Evolutionary conservation across 2,329 filamentous ascomycete genomes (phyloP).

Genomic region (Onygenales sp.): DNA sequence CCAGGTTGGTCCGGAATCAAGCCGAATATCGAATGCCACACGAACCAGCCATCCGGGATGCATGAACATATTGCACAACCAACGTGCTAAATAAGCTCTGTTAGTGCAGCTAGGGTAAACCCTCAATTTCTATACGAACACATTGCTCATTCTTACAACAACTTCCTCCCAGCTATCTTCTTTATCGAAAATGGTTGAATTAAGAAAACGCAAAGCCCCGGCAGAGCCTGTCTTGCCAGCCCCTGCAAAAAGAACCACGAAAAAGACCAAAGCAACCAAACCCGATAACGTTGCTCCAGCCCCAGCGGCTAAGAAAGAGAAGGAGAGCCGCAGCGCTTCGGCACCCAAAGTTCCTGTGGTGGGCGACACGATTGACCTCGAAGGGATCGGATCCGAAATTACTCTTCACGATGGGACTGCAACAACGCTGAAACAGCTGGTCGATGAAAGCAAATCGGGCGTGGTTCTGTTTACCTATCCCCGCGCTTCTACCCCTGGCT

Average conservation of each 20-base stretch:
- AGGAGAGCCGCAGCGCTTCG: constrained; percentile 18
- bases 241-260: constrained; percentile 28
- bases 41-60: too few relatives aligned
- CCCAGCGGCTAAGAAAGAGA: constrained; percentile 20
- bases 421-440: constrained; percentile 68
- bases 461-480: constrained; percentile 94
- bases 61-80: too few relatives aligned
- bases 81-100: too few relatives aligned
- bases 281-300: background rate
- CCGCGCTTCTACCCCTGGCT: constrained; percentile 86
- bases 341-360: constrained; percentile 1
- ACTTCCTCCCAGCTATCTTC: background rate
- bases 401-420: constrained; percentile 76
- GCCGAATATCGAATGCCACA: too few relatives aligned
- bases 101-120: too few relatives aligned
- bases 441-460: constrained; percentile 73
- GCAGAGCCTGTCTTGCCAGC: constrained; percentile 39
- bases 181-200: constrained; percentile 40
- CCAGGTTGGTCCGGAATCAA: too few relatives aligned
- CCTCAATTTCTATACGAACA: too few relatives aligned
- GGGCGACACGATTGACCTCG: constrained; percentile 45
- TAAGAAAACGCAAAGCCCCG: constrained; percentile 53
- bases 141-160: background rate
- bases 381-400: constrained; percentile 57
- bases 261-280: background rate